Conservation (phyloP, 495 filamentous ascomycete species). For the Neurospora sp. region DNA sequence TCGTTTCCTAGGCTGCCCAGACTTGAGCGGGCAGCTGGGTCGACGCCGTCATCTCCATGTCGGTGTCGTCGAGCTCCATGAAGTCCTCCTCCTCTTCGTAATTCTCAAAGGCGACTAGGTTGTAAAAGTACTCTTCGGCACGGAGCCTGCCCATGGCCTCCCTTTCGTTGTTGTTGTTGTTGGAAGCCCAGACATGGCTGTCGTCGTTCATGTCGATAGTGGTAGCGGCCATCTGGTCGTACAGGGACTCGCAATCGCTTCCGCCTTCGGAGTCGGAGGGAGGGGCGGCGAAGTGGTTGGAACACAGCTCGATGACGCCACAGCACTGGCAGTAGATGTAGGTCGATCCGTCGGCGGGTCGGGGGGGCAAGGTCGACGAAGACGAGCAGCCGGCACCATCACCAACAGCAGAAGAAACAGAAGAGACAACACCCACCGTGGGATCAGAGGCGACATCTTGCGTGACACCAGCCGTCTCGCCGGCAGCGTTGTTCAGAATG, state of each 20-base stretch:
- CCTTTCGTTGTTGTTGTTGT: neutral
- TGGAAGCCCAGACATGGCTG: neutral
- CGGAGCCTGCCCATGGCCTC: neutral
- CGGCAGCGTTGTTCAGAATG: slow-evolving; percentile 75
- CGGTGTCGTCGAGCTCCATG: neutral
- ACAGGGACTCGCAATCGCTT: neutral
- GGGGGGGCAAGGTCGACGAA: slow-evolving; percentile 8
- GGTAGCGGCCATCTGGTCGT: neutral
- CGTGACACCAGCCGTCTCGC: slow-evolving; percentile 93
- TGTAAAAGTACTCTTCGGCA: slow-evolving; percentile 7
- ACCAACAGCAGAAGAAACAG: slow-evolving; percentile 19
- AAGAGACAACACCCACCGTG: slow-evolving; percentile 64
- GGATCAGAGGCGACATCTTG: slow-evolving; percentile 94
- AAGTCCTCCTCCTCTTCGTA: slow-evolving; percentile 5
- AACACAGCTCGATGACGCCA: slow-evolving; percentile 8
- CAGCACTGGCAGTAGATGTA: slow-evolving; percentile 14
- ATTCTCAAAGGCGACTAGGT: slow-evolving; percentile 1
- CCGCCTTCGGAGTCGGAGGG: neutral
- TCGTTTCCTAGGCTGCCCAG: neutral
- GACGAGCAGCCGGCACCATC: slow-evolving; percentile 18
- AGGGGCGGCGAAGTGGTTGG: slow-evolving; percentile 6
- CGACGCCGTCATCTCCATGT: neutral
- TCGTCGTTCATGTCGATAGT: neutral
- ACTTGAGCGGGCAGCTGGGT: neutral
- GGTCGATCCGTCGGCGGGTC: slow-evolving; percentile 1